Conservation (phyloP, 2,329 filamentous ascomycete species). For the Fusarium chuoi region DNA sequence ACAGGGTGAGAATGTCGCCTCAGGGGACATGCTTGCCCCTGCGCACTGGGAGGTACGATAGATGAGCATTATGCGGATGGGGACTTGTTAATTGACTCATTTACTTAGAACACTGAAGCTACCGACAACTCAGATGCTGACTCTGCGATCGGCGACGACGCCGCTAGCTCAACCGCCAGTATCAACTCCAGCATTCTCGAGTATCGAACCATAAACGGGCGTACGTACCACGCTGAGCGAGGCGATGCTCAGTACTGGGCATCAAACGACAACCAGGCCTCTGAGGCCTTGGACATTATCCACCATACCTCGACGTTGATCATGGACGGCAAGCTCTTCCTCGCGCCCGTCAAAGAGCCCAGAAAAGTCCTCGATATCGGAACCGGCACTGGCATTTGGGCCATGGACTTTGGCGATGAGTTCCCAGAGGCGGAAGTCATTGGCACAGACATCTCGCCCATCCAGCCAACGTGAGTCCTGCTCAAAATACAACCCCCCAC, state of each 20-base stretch:
- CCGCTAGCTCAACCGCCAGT: slow-evolving; percentile 21
- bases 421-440: slow-evolving; percentile 57
- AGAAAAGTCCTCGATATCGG: slow-evolving; percentile 30
- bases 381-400: slow-evolving; percentile 54
- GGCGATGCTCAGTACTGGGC: slow-evolving; percentile 37
- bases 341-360: slow-evolving; percentile 3
- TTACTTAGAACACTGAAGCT: slow-evolving; percentile 1
- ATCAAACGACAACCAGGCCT: slow-evolving; percentile 31
- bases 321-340: slow-evolving; percentile 25
- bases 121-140: slow-evolving; percentile 9
- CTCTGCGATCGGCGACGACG: slow-evolving; percentile 23
- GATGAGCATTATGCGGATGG: rapidly evolving
- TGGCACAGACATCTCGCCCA: slow-evolving; percentile 66
- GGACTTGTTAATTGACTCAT: background rate
- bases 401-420: slow-evolving; percentile 58
- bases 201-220: slow-evolving; percentile 35
- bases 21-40: slow-evolving; percentile 20
- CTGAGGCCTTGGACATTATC: slow-evolving; percentile 30
- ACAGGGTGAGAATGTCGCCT: background rate
- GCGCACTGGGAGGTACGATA: slow-evolving; percentile 31
- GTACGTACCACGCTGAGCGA: slow-evolving; percentile 34
- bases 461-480: slow-evolving; percentile 57
- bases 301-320: slow-evolving; percentile 28
- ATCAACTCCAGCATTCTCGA: slow-evolving; percentile 37
- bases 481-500: rapidly evolving